Evolutionary conservation across 2,329 filamentous ascomycete species (phyloP), one percentile per base, ranked within the genome.

Genomic region (Fusarium metavorans): DNA sequence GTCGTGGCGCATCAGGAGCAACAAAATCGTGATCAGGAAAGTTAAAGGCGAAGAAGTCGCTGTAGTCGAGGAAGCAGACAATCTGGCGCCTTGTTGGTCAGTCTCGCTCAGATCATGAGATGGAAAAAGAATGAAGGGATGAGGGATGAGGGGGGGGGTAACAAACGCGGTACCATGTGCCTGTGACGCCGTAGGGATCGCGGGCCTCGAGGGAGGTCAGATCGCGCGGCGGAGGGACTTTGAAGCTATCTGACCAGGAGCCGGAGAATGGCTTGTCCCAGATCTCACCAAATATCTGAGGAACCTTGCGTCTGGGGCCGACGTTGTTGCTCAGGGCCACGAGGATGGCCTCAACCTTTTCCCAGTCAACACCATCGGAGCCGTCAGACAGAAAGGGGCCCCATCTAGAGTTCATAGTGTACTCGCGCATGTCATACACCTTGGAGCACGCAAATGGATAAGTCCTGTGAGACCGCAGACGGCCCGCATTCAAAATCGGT

Each of bases 261-360:
- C 91, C 90, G 0, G 85, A 83, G 78, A 92, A 92, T 0, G 89
- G 87, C 14, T 78, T 83, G 37, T 86, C 83, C 88, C 90, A 92
- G n/a, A 89, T 82, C 30, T 86, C 82, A 14, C 81, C 82, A 67
- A 91, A 88, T 3, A 88, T 82, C 3, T 84, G 83, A 20, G 85
- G 84, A 9, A 85, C 81, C 11, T 87, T 80, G 14, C 85, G 82
- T 73, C 89, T 88, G 11, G 82, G 79, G 43, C 84, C 81, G 61
- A 93, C 85, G 78, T 94, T 95, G 78, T 88, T 87, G 5, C 88
- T 88, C 5, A 95, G 81, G 3, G 92, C 90, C 5, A 95, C 85
- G 86, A 95, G 89, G 64, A 95, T 89, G 10, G 92, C 91, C 81
- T 95, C 93, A 13, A 95, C 83, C 83, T 93, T 94, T 81, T 95